Conservation (phyloP, 805 yeast genomes). For the Pachysolen tannophilus region DNA sequence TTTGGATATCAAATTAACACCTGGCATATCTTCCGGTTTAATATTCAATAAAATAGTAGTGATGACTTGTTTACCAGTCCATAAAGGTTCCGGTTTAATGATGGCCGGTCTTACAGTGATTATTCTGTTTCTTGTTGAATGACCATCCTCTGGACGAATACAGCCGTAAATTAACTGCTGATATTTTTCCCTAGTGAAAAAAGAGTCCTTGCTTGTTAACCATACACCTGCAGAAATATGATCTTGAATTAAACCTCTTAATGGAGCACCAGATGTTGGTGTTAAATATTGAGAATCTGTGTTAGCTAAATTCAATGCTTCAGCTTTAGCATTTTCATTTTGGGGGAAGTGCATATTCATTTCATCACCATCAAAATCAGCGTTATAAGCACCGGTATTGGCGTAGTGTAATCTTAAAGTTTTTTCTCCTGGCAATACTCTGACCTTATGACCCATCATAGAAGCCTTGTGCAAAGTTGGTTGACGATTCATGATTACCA, state of each 20-base stretch:
- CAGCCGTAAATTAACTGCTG: conserved; percentile 93
- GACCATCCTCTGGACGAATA: conserved; percentile 96
- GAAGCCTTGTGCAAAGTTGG: conserved; percentile 99
- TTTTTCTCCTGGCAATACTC: conserved; percentile 96
- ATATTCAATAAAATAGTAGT: conserved; percentile 86
- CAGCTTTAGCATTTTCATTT: conserved; percentile 94
- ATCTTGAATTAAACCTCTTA: conserved; percentile 98
- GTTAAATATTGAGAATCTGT: conserved; percentile 97
- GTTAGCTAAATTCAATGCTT: conserved; percentile 89
- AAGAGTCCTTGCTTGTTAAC: conserved; percentile 89
- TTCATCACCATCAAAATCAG: conserved; percentile 99
- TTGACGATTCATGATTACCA: conserved; percentile 97
- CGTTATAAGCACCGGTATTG: conserved; percentile 97
- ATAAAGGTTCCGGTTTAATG: conserved; percentile 76
- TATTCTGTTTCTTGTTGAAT: conserved; percentile 60
- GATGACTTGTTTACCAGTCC: conserved; percentile 98
- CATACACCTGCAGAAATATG: conserved; percentile 99
- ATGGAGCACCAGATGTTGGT: conserved; percentile 97
- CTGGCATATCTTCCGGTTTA: conserved; percentile 83
- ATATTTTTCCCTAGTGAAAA: conserved; percentile 84
- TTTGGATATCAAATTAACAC: conserved; percentile 73
- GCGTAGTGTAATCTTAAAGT: conserved; percentile 96
- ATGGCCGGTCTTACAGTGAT: conserved; percentile 86
- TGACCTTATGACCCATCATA: conserved; percentile 98
- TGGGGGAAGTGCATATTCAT: conserved; percentile 99